Percentiles rank a stretch among this genome's conserved stretches.
These are phyloP conservation scores for Rhodotorula babjevae DNA, from an alignment of 768 basidiomycete genomes.

Conservation along the genomic window DNA sequence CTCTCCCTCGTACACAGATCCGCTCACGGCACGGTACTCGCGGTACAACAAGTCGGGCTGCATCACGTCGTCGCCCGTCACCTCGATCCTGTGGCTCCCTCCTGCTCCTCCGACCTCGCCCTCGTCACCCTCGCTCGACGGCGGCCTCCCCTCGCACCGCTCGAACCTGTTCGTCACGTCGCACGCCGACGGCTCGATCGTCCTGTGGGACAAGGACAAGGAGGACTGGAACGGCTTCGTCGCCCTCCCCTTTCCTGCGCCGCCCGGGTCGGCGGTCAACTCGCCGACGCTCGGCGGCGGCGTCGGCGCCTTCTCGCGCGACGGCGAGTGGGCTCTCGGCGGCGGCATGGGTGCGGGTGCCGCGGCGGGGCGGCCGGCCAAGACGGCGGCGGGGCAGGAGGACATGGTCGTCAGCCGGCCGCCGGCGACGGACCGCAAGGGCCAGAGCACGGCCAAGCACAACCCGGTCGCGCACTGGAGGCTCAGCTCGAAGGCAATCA, in stretches of 20 bases:
- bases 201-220: constrained; percentile 84
- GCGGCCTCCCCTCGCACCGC: constrained; percentile 7
- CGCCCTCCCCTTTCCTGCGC: constrained; percentile 42
- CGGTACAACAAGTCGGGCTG: constrained; percentile 56
- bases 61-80: constrained; percentile 73
- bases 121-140: not conserved
- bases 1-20: constrained; percentile 44
- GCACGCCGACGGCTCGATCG: constrained; percentile 81
- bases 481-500: constrained; percentile 64
- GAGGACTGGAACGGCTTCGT: constrained; percentile 55
- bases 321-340: constrained; percentile 11
- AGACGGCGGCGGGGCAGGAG: constrained; percentile 45
- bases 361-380: constrained; percentile 52
- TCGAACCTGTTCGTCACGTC: constrained; percentile 76
- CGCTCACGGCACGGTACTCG: constrained; percentile 37
- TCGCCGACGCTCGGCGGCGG: not conserved
- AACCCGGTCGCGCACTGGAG: constrained; percentile 92
- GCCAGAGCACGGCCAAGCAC: constrained; percentile 54
- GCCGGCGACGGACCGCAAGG: constrained; percentile 58
- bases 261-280: not conserved
- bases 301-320: too few relatives aligned
- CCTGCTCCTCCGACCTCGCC: constrained; percentile 50
- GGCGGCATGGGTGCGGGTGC: constrained; percentile 14
- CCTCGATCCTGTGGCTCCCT: constrained; percentile 86
- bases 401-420: constrained; percentile 42